A percentile compares a stretch with the other conserved stretches of the same genome.
Conservation (phyloP, 2,329 filamentous ascomycete species). For the Epichloe uncinata region DNA sequence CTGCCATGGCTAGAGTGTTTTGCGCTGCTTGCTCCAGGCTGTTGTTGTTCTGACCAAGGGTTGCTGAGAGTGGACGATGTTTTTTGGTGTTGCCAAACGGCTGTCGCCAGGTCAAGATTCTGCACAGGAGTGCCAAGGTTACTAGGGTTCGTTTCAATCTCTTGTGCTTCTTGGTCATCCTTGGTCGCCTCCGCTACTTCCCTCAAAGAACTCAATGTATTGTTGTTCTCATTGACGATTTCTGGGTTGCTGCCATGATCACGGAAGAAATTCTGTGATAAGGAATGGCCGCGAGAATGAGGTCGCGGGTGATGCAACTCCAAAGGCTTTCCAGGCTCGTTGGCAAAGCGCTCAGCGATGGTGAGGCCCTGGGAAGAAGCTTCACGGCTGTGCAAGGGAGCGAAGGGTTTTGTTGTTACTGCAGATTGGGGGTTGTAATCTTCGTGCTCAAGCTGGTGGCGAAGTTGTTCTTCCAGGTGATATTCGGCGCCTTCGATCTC, state of each 20-base stretch:
- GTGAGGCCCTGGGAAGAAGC: slow-evolving; percentile 38
- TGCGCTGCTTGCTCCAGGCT: slow-evolving; percentile 24
- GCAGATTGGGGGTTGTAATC: slow-evolving; percentile 52
- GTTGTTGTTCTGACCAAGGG: slow-evolving; percentile 46
- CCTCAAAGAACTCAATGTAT: slow-evolving; percentile 27
- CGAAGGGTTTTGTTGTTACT: slow-evolving; percentile 13
- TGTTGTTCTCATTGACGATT: slow-evolving; percentile 23
- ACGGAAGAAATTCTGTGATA: slow-evolving; percentile 52
- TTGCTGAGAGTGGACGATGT: slow-evolving; percentile 46
- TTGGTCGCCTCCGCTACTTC: slow-evolving; percentile 26
- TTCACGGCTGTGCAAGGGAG: slow-evolving; percentile 26
- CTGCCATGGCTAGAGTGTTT: slow-evolving; percentile 44
- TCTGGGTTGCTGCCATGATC: slow-evolving; percentile 37
- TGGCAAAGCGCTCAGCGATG: slow-evolving; percentile 37
- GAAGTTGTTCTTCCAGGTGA: slow-evolving; percentile 66
- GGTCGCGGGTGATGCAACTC: slow-evolving; percentile 59
- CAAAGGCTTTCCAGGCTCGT: slow-evolving; percentile 38
- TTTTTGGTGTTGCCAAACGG: slow-evolving; percentile 38
- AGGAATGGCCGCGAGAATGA: slow-evolving; percentile 59
- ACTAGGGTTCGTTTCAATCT: slow-evolving; percentile 63
- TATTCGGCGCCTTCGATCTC: slow-evolving; percentile 81
- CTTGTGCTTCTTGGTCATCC: slow-evolving; percentile 40
- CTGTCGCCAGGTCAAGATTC: slow-evolving; percentile 31
- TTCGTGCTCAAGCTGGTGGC: slow-evolving; percentile 65
- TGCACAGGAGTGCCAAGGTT: slow-evolving; percentile 52